These are phyloP conservation scores for Ustilago sp. DNA, from an alignment of 1,284 basidiomycete genomes.

Conservation along the genomic window DNA sequence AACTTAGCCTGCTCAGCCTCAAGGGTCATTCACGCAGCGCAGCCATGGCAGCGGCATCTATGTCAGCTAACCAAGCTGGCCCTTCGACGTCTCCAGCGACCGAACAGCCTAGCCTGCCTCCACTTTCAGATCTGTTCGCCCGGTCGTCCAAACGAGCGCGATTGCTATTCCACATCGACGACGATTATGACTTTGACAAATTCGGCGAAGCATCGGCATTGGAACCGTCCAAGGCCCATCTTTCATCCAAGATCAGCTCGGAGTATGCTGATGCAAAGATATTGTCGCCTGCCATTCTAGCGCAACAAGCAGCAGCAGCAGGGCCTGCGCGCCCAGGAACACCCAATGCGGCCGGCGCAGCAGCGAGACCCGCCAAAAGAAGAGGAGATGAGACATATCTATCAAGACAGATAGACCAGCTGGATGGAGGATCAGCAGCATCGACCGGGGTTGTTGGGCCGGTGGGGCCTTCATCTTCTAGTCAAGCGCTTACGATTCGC, in stretches of 20 bases:
- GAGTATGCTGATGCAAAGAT: slow-evolving; percentile 90
- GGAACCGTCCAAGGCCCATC: slow-evolving; percentile 69
- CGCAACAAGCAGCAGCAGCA: slow-evolving; percentile 84
- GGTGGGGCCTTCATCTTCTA: slow-evolving; percentile 22
- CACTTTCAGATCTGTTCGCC: slow-evolving; percentile 45
- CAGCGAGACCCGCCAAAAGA: slow-evolving; percentile 15
- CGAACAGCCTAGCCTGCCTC: slow-evolving; percentile 30
- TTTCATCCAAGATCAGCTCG: slow-evolving; percentile 78
- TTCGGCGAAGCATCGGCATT: slow-evolving; percentile 34
- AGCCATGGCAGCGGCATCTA: slow-evolving; percentile 20
- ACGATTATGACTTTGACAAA: slow-evolving; percentile 44
- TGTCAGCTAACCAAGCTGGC: slow-evolving; percentile 18
- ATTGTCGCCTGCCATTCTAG: slow-evolving; percentile 82
- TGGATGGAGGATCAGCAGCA: slow-evolving; percentile 34
- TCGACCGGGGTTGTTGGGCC: slow-evolving; percentile 19
- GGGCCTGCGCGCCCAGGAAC: slow-evolving; percentile 70
- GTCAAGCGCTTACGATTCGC: slow-evolving; percentile 39
- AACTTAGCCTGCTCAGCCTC: neutral
- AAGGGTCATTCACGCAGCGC: neutral
- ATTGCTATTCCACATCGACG: slow-evolving; percentile 43
- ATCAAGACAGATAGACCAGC: slow-evolving; percentile 34
- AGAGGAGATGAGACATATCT: slow-evolving; percentile 34
- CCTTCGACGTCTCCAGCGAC: slow-evolving; percentile 17
- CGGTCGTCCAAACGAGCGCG: slow-evolving; percentile 48
- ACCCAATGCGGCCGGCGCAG: slow-evolving; percentile 10